These are phyloP conservation scores for Vitis cinerea DNA, from an alignment of 164 flowering plant species.

Conservation along the genomic window DNA sequence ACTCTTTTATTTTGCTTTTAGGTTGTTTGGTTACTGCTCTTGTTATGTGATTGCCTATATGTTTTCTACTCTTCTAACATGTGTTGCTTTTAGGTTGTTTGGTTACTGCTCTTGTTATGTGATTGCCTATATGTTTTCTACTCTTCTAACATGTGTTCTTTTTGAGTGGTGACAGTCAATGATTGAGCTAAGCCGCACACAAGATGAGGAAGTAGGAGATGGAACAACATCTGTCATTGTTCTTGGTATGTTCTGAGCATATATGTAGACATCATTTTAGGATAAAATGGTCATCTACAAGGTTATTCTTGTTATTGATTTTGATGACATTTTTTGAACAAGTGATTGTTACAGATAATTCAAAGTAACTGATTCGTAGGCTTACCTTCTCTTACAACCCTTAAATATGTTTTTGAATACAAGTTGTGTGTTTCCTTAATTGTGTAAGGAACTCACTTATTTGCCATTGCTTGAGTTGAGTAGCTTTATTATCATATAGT, in stretches of 20 bases:
- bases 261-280: not conserved
- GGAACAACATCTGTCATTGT: constrained; percentile 97
- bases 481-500: too few species aligned
- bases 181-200: constrained; percentile 96
- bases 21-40: not conserved
- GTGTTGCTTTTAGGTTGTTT: not conserved
- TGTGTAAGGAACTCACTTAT: not conserved
- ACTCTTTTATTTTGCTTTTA: too few species aligned
- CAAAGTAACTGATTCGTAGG: not conserved
- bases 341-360: not conserved
- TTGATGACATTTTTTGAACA: not conserved
- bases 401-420: not conserved
- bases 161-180: constrained; percentile 56
- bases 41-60: not conserved
- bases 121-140: not conserved
- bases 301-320: not conserved
- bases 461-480: too few species aligned
- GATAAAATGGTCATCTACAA: not conserved
- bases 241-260: constrained; percentile 58
- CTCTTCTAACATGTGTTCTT: not conserved
- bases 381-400: not conserved
- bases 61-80: not conserved
- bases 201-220: constrained; percentile 99
- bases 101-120: not conserved
- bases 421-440: not conserved